Evolutionary conservation across 768 basidiomycete genomes (phyloP).

Genomic region (Tylopilus sp.): DNA sequence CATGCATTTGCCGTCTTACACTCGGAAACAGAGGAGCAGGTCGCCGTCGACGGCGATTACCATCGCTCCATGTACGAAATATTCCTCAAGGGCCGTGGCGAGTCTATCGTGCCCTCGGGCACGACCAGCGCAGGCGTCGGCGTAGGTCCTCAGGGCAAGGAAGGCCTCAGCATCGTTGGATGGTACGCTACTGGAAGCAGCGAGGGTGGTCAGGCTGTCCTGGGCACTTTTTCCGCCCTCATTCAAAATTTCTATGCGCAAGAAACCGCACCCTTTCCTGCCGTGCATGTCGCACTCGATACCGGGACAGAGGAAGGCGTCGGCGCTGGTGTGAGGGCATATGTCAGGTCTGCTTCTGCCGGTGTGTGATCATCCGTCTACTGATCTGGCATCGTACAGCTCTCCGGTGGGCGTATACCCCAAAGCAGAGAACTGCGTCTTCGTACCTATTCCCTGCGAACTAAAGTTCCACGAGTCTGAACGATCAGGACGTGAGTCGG

Average conservation of each 20-base stretch:
- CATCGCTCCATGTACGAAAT: conserved; percentile 92
- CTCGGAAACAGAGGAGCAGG: conserved; percentile 87
- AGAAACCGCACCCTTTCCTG: conserved; percentile 85
- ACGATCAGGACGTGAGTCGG: conserved; percentile 73
- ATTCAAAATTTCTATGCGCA: conserved; percentile 97
- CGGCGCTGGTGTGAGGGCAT: conserved; percentile 79
- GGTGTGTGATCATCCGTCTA: conserved; percentile 6
- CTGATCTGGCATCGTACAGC: conserved; percentile 36
- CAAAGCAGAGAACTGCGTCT: conserved; percentile 93
- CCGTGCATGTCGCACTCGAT: conserved; percentile 88
- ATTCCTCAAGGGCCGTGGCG: conserved; percentile 58
- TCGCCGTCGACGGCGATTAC: conserved; percentile 96
- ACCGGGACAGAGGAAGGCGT: conserved; percentile 67
- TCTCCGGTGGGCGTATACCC: conserved; percentile 86
- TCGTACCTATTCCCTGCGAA: conserved; percentile 87
- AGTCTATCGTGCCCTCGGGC: conserved; percentile 32
- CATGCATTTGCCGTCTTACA: conserved; percentile 91
- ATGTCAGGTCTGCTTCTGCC: conserved; percentile 59
- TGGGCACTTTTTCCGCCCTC: conserved; percentile 93
- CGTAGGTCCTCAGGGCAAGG: conserved; percentile 28
- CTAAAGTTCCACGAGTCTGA: conserved; percentile 82
- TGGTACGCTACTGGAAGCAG: conserved; percentile 84
- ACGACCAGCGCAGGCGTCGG: conserved; percentile 17
- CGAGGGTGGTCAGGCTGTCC: conserved; percentile 33
- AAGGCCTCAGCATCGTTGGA: conserved; percentile 89